Conservation (phyloP, 768 basidiomycete genomes). For the Nevesoporus exiguus region DNA sequence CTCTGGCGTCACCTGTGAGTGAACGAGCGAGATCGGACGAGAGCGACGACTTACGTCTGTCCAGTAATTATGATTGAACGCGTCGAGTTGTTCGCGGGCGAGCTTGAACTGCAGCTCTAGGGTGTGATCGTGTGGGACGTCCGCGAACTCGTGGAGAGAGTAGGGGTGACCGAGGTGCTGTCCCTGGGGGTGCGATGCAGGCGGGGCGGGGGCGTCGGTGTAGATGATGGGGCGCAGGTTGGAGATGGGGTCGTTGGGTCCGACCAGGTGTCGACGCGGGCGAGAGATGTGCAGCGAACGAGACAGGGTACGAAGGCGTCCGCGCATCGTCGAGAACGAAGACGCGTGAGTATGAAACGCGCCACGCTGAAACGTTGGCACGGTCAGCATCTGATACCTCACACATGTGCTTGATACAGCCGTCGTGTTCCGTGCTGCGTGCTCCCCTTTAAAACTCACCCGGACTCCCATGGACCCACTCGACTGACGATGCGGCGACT, state of each 20-base stretch:
- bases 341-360: too few relatives aligned
- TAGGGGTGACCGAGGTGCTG: slow-evolving; percentile 60
- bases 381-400: neutral
- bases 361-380: neutral
- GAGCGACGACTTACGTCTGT: slow-evolving; percentile 53
- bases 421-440: neutral
- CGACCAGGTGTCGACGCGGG: slow-evolving; percentile 43
- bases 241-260: slow-evolving; percentile 74
- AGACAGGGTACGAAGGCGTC: neutral
- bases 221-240: slow-evolving; percentile 80
- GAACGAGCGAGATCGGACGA: neutral
- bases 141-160: slow-evolving; percentile 68
- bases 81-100: slow-evolving; percentile 67
- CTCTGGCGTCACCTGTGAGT: slow-evolving; percentile 43
- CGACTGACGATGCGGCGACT: slow-evolving; percentile 10
- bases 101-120: slow-evolving; percentile 68
- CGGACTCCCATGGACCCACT: neutral
- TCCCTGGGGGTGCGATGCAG: slow-evolving; percentile 19
- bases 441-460: neutral
- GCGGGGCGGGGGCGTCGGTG: slow-evolving; percentile 55
- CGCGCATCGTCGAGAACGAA: neutral
- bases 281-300: slow-evolving; percentile 26
- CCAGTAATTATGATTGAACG: slow-evolving; percentile 80
- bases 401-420: neutral
- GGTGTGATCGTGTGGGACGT: slow-evolving; percentile 35